phyloP scores from a whole-genome alignment of 495 filamentous ascomycete genomes.

The Choiromyces venosus region DNA sequence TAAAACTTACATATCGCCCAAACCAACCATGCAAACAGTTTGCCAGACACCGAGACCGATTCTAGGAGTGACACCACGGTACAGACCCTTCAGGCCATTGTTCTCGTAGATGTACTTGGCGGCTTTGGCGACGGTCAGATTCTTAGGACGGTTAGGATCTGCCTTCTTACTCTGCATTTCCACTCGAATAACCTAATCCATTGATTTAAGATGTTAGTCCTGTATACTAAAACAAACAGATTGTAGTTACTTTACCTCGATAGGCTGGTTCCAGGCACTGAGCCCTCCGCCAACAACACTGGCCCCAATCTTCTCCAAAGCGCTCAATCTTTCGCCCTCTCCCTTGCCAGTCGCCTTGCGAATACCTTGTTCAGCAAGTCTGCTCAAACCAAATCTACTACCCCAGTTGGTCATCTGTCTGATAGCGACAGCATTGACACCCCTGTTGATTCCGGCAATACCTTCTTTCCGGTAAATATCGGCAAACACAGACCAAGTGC shows the following conservation, averaged over 20 bases:
- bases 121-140: slow-evolving; percentile 91
- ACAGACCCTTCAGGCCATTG: slow-evolving; percentile 88
- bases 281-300: slow-evolving; percentile 85
- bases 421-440: slow-evolving; percentile 97
- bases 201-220: slow-evolving; percentile 10
- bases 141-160: slow-evolving; percentile 96
- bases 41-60: slow-evolving; percentile 97
- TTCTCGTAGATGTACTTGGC: slow-evolving; percentile 85
- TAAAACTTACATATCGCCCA: slow-evolving; percentile 89
- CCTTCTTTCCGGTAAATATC: slow-evolving; percentile 93
- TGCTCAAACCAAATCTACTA: slow-evolving; percentile 84
- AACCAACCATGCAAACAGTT: slow-evolving; percentile 98
- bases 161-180: slow-evolving; percentile 99
- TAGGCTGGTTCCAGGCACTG: slow-evolving; percentile 97
- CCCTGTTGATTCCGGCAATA: slow-evolving; percentile 92
- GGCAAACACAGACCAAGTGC: slow-evolving; percentile 92
- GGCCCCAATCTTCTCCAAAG: slow-evolving; percentile 82
- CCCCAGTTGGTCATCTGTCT: slow-evolving; percentile 99
- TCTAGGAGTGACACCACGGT: slow-evolving; percentile 89
- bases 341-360: slow-evolving; percentile 74
- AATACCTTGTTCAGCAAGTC: slow-evolving; percentile 85
- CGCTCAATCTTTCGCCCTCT: slow-evolving; percentile 65
- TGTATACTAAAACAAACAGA: background rate
- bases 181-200: slow-evolving; percentile 72
- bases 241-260: slow-evolving; percentile 53